A percentile compares a stretch with the other conserved stretches of the same genome.
Conservation (phyloP, 2,329 filamentous ascomycete genomes). For the Aspergillus melleus region DNA sequence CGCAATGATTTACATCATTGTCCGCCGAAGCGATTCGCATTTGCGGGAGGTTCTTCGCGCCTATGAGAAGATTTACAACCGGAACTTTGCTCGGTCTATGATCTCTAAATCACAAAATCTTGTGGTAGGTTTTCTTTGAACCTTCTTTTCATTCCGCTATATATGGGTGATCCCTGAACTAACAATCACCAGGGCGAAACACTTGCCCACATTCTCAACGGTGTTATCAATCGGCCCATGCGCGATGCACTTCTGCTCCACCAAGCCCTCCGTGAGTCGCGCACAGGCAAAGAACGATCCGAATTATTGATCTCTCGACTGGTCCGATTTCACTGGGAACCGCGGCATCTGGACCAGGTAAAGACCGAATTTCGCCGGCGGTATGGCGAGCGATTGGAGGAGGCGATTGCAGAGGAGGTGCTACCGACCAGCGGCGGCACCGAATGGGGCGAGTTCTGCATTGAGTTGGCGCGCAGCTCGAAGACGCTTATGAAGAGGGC, state of each 20-base stretch:
- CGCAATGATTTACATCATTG: conserved; percentile 81
- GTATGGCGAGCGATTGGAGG: conserved; percentile 72
- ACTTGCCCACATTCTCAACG: conserved; percentile 92
- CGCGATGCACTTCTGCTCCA: conserved; percentile 88
- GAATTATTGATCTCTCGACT: conserved; percentile 86
- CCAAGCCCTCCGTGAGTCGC: conserved; percentile 78
- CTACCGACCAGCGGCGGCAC: conserved; percentile 50
- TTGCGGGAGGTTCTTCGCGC: conserved; percentile 73
- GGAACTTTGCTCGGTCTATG: conserved; percentile 86
- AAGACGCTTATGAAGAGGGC: conserved; percentile 15
- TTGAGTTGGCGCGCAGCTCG: conserved; percentile 56
- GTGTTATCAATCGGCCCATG: conserved; percentile 91
- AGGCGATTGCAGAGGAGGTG: conserved; percentile 75
- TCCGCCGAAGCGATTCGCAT: conserved; percentile 78
- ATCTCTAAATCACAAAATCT: conserved; percentile 87
- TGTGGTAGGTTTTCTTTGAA: conserved; percentile 65
- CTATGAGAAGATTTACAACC: conserved; percentile 71
- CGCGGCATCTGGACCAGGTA: conserved; percentile 73
- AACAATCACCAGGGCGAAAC: conserved; percentile 72
- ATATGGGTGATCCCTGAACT: conserved; percentile 9
- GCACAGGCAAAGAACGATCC: conserved; percentile 70
- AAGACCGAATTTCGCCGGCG: conserved; percentile 78
- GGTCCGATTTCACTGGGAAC: conserved; percentile 91
- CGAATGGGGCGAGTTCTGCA: conserved; percentile 76
- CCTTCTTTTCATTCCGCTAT: conserved; percentile 2